Base-by-base conservation (phyloP, 1,284 basidiomycete genomes). In the Anthracocystis setariae region DNA sequence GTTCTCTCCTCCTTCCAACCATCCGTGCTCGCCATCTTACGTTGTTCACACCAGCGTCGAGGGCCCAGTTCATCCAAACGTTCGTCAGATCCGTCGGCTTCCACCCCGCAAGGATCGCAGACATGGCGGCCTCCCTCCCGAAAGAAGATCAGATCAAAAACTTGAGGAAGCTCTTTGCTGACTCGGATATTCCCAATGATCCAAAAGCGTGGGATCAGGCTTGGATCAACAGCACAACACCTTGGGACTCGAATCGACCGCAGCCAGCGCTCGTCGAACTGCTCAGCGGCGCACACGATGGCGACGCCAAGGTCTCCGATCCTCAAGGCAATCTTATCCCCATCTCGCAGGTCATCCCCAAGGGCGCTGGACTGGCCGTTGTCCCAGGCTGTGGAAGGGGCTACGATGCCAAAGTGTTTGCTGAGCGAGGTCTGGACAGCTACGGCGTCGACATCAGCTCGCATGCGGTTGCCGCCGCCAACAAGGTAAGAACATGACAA, bases 151-250 rank as follows among this genome's bases (percentile, higher is more conserved):
- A 72, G 35, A 37, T 72, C 9, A 43, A 60, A n/a, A 53, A 53
- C 27, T 23, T 72, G 23, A 52, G 69, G 12, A 59, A 59, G 37
- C 57, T 73, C 24, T 69, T 73, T 18, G 70, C 70, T 7, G 49
- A 27, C 5, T 68, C 70, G 3, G 61, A 61, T 5, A 45, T 65
- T 7, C 60, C 58, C 12, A 73, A 73, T 44, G 70, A 73, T 46
- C 61, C 65, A 1, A 69, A 73, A n/a, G 70, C 61, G 18, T 77
- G 75, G 75, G 70, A 77, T 24, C 38, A 72, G 27, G 73, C 73
- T 10, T 77, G 75, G 75, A 40, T 73, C 25, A 55, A 69, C 38
- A 58, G 46, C 35, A 52, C 61, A 13, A 77, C 73, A 7, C 75
- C 75, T 0, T 77, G 75, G 75, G 75, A 77, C 44, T 53, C 65